These are phyloP conservation scores for Fonsecaea nubica DNA, from an alignment of 2,329 filamentous ascomycete genomes.

Conservation along the genomic window DNA sequence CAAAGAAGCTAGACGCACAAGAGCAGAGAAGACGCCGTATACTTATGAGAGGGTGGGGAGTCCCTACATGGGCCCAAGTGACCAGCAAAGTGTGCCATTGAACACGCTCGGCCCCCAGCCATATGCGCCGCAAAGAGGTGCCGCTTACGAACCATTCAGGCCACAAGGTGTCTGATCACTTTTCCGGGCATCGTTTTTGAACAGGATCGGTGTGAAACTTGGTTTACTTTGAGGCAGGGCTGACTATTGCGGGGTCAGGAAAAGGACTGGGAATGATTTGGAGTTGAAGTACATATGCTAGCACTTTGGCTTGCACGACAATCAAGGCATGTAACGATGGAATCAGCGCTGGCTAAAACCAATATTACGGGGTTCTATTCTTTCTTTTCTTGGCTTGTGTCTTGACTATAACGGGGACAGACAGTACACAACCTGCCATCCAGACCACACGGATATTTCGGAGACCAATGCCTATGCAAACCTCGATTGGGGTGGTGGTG, in stretches of 20 bases:
- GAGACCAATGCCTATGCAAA: no score
- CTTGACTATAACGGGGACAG: no score
- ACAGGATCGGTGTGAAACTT: background rate
- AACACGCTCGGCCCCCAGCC: conserved; percentile 25
- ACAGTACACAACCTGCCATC: no score
- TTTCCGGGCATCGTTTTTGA: background rate
- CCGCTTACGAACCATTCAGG: conserved; percentile 38
- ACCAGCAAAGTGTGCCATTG: conserved; percentile 39
- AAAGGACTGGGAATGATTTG: background rate
- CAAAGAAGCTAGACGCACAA: conserved; percentile 43
- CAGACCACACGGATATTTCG: no score
- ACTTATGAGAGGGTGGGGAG: conserved; percentile 63
- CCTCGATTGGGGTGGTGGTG: no score
- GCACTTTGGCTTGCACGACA: background rate
- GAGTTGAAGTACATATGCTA: conserved; percentile 1
- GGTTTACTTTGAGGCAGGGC: background rate
- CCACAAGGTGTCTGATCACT: conserved; percentile 27
- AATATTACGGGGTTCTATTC: background rate
- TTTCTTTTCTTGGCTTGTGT: no score
- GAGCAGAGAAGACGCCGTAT: conserved; percentile 66
- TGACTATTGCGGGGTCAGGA: background rate
- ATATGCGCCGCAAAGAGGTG: conserved; percentile 23
- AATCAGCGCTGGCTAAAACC: background rate
- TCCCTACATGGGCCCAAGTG: conserved; percentile 39
- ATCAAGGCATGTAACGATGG: background rate